phyloP scores from a whole-genome alignment of 345 rosid genomes.

The Schrenkiella parvula region DNA sequence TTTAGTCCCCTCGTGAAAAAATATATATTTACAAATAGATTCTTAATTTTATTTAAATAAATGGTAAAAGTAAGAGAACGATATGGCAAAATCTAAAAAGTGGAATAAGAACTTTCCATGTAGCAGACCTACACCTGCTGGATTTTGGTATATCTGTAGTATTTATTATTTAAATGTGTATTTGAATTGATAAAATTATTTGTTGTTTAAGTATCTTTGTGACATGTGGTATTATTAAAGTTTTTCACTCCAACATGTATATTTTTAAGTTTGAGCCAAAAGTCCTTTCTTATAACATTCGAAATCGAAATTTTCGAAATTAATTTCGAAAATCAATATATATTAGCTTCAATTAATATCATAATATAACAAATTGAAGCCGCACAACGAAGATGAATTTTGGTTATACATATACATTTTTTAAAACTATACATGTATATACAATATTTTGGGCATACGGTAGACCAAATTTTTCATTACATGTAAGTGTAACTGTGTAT shows the following conservation, averaged over 20 bases:
- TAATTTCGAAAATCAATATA: not conserved
- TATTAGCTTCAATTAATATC: not conserved
- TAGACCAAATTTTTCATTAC: not conserved
- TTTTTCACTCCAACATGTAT: not conserved
- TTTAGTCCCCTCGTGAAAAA: not conserved
- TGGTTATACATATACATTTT: not conserved
- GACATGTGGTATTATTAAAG: not conserved
- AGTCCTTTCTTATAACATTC: not conserved
- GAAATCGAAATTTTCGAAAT: not conserved
- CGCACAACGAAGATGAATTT: not conserved
- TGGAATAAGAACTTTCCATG: constrained; percentile 32
- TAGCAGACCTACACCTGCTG: constrained; percentile 26
- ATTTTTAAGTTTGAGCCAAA: not conserved
- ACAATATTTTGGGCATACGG: not conserved
- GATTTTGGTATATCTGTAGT: constrained; percentile 12
- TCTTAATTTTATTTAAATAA: not conserved
- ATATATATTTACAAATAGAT: not conserved
- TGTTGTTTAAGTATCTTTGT: not conserved
- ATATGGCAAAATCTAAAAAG: constrained; percentile 28
- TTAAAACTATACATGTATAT: not conserved
- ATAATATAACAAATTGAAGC: not conserved
- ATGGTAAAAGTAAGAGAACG: constrained; percentile 12
- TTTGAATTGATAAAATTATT: constrained; percentile 8
- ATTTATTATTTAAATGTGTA: constrained; percentile 9
- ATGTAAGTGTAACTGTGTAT: not conserved